phyloP scores from a whole-genome alignment of 2,329 filamentous ascomycete genomes.

The Calonectria multiphialidica region DNA sequence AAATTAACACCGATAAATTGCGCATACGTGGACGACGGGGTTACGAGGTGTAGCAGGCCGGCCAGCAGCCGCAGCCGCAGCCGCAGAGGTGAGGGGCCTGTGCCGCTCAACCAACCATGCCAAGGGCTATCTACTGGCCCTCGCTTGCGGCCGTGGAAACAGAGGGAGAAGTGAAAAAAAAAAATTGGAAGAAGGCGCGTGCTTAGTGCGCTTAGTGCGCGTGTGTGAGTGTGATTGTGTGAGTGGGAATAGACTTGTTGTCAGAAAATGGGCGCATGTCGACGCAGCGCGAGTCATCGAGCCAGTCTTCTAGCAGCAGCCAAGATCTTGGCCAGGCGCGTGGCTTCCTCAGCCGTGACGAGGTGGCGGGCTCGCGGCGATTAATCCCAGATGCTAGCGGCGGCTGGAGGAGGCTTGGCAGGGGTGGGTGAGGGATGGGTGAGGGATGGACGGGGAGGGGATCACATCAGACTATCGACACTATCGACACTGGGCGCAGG shows the following conservation, averaged over 20 bases:
- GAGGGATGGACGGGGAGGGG: not conserved
- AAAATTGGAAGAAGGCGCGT: not conserved
- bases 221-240: too few relatives aligned
- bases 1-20: conserved; percentile 4
- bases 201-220: not conserved
- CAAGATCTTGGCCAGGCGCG: not conserved
- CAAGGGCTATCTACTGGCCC: too few relatives aligned
- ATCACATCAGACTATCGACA: not conserved
- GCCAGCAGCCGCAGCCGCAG: not conserved
- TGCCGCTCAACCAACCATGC: too few relatives aligned
- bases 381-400: not conserved
- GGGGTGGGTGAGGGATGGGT: not conserved
- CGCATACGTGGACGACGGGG: conserved; percentile 3
- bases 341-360: not conserved
- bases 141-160: not conserved
- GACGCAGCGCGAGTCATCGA: not conserved
- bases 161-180: not conserved
- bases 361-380: not conserved
- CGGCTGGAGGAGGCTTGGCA: not conserved
- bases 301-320: not conserved
- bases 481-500: too few relatives aligned
- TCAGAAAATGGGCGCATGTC: too few relatives aligned
- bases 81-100: not conserved
- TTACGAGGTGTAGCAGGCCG: not conserved
- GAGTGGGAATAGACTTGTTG: too few relatives aligned